Evolutionary conservation across 2,329 filamentous ascomycete genomes (phyloP).

Genomic region (Tympanopsis confertula): DNA sequence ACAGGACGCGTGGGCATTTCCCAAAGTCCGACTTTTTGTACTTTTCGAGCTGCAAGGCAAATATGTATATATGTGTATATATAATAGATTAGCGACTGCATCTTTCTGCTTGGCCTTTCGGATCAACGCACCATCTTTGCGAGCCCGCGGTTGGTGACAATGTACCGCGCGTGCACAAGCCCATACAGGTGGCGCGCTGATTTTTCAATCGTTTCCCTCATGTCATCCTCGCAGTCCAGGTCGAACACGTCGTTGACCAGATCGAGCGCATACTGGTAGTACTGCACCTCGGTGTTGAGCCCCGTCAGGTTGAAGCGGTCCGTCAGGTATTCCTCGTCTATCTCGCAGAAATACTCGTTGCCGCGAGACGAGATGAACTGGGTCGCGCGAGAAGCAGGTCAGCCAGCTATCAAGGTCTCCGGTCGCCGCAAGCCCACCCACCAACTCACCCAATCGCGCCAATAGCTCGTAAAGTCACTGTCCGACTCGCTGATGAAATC

Average conservation of each 20-base stretch:
- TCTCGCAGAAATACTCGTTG: constrained; percentile 99
- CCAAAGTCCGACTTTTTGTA: constrained; percentile 98
- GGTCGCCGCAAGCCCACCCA: neutral
- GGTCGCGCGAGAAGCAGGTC: constrained; percentile 8
- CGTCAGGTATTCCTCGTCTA: constrained; percentile 96
- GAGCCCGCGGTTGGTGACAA: constrained; percentile 86
- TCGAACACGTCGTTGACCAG: constrained; percentile 97
- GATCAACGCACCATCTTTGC: constrained; percentile 73
- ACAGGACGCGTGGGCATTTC: constrained; percentile 93
- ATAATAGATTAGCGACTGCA: constrained; percentile 1
- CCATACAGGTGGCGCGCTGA: constrained; percentile 92
- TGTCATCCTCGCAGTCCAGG: constrained; percentile 95
- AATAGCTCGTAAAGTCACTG: constrained; percentile 98
- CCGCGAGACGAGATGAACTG: constrained; percentile 96
- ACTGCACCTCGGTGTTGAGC: constrained; percentile 91
- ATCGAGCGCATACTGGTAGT: constrained; percentile 97
- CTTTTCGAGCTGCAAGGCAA: constrained; percentile 70
- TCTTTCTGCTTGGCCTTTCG: neutral
- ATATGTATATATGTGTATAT: neutral
- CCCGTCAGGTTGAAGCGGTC: constrained; percentile 97
- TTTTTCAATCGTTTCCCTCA: constrained; percentile 96
- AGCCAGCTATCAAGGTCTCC: too few relatives aligned
- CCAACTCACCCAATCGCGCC: constrained; percentile 89
- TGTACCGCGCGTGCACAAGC: constrained; percentile 88
- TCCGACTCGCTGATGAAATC: constrained; percentile 97